phyloP scores from a whole-genome alignment of 2,329 filamentous ascomycete species.

The Penicillium sp. region DNA sequence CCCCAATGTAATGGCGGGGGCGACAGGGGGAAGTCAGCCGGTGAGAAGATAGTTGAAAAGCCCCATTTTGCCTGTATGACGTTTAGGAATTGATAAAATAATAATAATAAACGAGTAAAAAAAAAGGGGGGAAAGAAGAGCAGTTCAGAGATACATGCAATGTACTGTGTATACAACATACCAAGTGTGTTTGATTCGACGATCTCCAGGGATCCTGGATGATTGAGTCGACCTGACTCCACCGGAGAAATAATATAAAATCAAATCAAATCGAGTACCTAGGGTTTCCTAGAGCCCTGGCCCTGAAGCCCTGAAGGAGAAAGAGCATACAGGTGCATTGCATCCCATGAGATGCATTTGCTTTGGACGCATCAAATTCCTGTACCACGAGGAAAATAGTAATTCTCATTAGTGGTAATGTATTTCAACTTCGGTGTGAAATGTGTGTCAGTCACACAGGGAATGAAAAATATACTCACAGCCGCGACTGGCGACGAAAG shows the following conservation, averaged over 20 bases:
- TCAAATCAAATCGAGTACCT: neutral
- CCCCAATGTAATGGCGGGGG: slow-evolving; percentile 25
- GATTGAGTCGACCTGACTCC: slow-evolving; percentile 17
- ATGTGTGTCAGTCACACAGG: slow-evolving; percentile 9
- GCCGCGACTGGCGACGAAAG: slow-evolving; percentile 27
- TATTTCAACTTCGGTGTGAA: slow-evolving; percentile 13
- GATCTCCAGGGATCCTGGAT: slow-evolving; percentile 19
- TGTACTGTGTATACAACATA: neutral
- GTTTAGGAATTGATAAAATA: slow-evolving; percentile 5
- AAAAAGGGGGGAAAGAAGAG: neutral
- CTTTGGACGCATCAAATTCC: slow-evolving; percentile 13
- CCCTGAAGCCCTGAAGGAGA: neutral
- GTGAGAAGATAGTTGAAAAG: slow-evolving; percentile 6
- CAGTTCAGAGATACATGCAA: slow-evolving; percentile 20
- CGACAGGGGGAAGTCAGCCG: slow-evolving; percentile 10
- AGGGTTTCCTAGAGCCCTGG: too few species aligned
- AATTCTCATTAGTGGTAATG: slow-evolving; percentile 11
- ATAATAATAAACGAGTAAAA: neutral
- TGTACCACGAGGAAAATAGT: slow-evolving; percentile 14
- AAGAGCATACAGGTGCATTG: slow-evolving; percentile 9
- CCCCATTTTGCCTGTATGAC: slow-evolving; percentile 9
- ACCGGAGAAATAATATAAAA: neutral
- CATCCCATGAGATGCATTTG: slow-evolving; percentile 9
- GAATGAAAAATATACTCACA: slow-evolving; percentile 11
- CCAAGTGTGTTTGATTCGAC: slow-evolving; percentile 3